phyloP scores from a whole-genome alignment of 768 basidiomycete genomes.

The Russula olivacea region DNA sequence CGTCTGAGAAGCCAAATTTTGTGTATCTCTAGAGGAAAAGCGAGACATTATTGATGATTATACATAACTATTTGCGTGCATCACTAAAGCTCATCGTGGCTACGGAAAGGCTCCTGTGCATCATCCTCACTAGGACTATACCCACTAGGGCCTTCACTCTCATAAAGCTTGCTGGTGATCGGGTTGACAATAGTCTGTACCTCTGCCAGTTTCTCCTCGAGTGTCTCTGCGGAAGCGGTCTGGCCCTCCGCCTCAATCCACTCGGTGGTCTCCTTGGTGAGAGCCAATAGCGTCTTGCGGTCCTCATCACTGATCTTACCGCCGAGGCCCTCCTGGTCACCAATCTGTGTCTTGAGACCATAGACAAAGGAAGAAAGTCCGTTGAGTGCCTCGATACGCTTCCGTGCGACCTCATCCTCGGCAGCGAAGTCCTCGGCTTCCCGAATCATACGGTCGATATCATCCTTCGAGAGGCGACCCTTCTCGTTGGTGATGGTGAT shows the following conservation, averaged over 20 bases:
- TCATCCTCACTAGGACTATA: slow-evolving; percentile 31
- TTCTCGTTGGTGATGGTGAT: slow-evolving; percentile 97
- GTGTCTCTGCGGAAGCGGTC: slow-evolving; percentile 73
- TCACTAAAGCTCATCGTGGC: slow-evolving; percentile 42
- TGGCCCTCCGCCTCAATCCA: slow-evolving; percentile 87
- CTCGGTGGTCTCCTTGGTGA: slow-evolving; percentile 83
- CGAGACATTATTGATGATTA: slow-evolving; percentile 14
- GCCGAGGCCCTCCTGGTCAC: slow-evolving; percentile 84
- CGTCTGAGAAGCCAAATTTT: background rate
- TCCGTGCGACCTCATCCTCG: slow-evolving; percentile 71
- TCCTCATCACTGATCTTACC: slow-evolving; percentile 79
- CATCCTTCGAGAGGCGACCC: slow-evolving; percentile 56
- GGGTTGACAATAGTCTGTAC: slow-evolving; percentile 39
- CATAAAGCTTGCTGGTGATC: slow-evolving; percentile 43
- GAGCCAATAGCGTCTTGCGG: slow-evolving; percentile 73
- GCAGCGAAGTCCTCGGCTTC: slow-evolving; percentile 89
- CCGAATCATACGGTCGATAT: slow-evolving; percentile 93
- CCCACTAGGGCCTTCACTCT: slow-evolving; percentile 25
- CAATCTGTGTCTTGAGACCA: slow-evolving; percentile 81
- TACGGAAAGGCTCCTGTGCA: slow-evolving; percentile 36
- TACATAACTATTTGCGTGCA: slow-evolving; percentile 8
- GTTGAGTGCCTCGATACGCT: slow-evolving; percentile 83
- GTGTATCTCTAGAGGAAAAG: slow-evolving; percentile 6
- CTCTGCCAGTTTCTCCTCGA: slow-evolving; percentile 77
- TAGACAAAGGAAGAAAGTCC: slow-evolving; percentile 76